Evolutionary conservation across 1,284 basidiomycete species (phyloP).

Genomic region (Malassezia caprae): DNA sequence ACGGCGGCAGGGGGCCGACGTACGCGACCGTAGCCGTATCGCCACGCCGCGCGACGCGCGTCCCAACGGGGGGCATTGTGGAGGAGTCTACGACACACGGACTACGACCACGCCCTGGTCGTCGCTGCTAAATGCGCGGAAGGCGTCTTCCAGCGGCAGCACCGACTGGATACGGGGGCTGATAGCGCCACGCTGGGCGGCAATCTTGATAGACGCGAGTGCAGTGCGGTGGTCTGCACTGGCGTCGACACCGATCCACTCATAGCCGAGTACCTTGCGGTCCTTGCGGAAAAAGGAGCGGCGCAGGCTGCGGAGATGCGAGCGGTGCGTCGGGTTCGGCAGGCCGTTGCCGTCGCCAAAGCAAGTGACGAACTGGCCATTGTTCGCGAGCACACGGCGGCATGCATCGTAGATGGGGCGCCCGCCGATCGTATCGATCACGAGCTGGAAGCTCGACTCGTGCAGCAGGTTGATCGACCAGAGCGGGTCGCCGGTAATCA

Average conservation of each 20-base stretch:
- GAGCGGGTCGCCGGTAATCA: constrained; percentile 49
- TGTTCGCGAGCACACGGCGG: constrained; percentile 47
- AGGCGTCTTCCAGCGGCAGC: constrained; percentile 38
- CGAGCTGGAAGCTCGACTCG: constrained; percentile 49
- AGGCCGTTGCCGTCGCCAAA: constrained; percentile 46
- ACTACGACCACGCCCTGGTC: constrained; percentile 11
- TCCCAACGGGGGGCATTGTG: constrained; percentile 14
- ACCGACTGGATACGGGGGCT: constrained; percentile 42
- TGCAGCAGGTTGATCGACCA: constrained; percentile 49
- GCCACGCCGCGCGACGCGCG: constrained; percentile 23
- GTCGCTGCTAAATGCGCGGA: constrained; percentile 25
- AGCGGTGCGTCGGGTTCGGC: constrained; percentile 39
- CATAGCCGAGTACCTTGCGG: constrained; percentile 49
- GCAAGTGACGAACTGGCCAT: constrained; percentile 47
- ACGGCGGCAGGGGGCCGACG: constrained; percentile 59
- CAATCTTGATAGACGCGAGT: constrained; percentile 35
- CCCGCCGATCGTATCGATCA: constrained; percentile 46
- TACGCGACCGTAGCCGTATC: constrained; percentile 58
- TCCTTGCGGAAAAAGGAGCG: constrained; percentile 50
- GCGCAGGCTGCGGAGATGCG: constrained; percentile 46
- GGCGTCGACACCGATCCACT: constrained; percentile 41
- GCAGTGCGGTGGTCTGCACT: constrained; percentile 38
- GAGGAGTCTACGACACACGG: constrained; percentile 9
- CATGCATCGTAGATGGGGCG: constrained; percentile 49
- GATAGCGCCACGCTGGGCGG: constrained; percentile 36